These are phyloP conservation scores for Solanum commersonii DNA, from an alignment of 257 asterid genomes.

Conservation along the genomic window DNA sequence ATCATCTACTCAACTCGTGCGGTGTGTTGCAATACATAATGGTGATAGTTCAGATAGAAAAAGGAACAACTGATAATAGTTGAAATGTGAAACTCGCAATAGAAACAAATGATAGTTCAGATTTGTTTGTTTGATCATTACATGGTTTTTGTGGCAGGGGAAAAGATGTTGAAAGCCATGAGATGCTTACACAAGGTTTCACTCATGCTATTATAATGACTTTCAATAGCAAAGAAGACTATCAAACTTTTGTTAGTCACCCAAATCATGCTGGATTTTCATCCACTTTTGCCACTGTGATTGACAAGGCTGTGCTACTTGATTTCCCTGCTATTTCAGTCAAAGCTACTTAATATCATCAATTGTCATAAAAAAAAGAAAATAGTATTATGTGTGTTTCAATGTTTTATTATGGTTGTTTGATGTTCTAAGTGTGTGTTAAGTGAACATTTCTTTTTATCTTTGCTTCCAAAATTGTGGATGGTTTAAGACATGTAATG, in stretches of 20 bases:
- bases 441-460: background rate
- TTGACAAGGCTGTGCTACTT: slow-evolving; percentile 74
- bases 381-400: background rate
- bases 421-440: background rate
- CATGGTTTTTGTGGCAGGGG: slow-evolving; percentile 42
- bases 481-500: background rate
- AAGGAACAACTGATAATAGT: background rate
- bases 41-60: background rate
- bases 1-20: background rate
- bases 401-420: background rate
- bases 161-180: slow-evolving; percentile 64
- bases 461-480: background rate
- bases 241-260: slow-evolving; percentile 39
- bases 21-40: background rate
- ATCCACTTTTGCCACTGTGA: slow-evolving; percentile 43
- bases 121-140: background rate
- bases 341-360: slow-evolving; percentile 29
- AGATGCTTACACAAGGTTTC: slow-evolving; percentile 78
- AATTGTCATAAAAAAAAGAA: background rate
- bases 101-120: background rate
- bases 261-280: slow-evolving; percentile 72
- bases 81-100: background rate
- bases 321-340: slow-evolving; percentile 67
- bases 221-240: slow-evolving; percentile 68
- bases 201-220: slow-evolving; percentile 91